A percentile compares a stretch with the other conserved stretches of the same genome.
phyloP scores from a whole-genome alignment of 2,329 filamentous ascomycete genomes.

The Epichloe baconii region DNA sequence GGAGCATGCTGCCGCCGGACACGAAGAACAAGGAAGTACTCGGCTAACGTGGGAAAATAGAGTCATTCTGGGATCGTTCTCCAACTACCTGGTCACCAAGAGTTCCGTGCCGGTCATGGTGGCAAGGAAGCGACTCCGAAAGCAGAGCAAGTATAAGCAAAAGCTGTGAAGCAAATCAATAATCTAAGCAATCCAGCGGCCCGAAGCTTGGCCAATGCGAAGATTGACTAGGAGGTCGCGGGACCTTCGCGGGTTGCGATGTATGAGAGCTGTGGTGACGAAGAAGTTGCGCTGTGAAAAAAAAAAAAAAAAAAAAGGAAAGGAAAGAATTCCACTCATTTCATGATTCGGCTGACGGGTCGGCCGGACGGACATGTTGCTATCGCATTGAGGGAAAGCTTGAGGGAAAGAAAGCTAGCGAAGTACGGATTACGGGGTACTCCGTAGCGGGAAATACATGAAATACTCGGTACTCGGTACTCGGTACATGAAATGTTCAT shows the following conservation, averaged over 20 bases:
- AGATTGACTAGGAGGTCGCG: slow-evolving; percentile 47
- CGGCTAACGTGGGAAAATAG: slow-evolving; percentile 28
- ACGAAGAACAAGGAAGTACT: not conserved
- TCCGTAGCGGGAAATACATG: not conserved
- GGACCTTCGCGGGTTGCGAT: not conserved
- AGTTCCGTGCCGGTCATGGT: slow-evolving; percentile 98
- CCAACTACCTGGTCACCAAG: slow-evolving; percentile 94
- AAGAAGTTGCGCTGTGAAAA: not conserved
- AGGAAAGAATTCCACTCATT: no score
- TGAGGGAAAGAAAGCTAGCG: not conserved
- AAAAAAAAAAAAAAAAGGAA: no score
- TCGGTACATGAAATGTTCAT: not conserved
- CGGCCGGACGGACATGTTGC: not conserved
- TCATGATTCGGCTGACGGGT: not conserved
- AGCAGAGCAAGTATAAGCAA: slow-evolving; percentile 71
- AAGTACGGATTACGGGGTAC: not conserved
- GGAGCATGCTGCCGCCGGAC: not conserved
- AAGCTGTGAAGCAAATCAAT: slow-evolving; percentile 61
- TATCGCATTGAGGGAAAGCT: not conserved
- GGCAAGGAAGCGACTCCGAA: slow-evolving; percentile 75
- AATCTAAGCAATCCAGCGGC: slow-evolving; percentile 61
- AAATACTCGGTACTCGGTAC: not conserved
- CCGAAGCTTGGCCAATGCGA: slow-evolving; percentile 55
- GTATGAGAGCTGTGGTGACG: not conserved
- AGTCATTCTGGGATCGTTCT: slow-evolving; percentile 90